Evolutionary conservation across 2,329 filamentous ascomycete species (phyloP), one percentile per base, ranked within the genome.

Genomic region (Ophiocordyceps camponoti-leonardi): DNA sequence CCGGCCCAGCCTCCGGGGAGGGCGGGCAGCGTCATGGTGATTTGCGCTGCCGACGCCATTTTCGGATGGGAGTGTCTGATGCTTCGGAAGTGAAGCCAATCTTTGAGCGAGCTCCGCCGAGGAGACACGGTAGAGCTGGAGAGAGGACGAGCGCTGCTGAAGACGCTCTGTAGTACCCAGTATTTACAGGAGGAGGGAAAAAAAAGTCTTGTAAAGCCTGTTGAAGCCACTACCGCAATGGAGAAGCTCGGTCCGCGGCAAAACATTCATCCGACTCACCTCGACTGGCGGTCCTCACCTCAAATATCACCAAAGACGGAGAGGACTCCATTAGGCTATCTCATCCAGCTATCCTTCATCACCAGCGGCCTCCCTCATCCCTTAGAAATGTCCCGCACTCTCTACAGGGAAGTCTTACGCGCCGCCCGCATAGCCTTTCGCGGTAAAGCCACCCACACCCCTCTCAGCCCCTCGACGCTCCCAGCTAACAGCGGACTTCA

Each of bases 391-490:
- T 83, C 85, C 16, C 67, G 86, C 46, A 69, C 74, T 57, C 86
- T 86, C 35, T 96, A 95, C 66, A 73, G 87, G 57, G 72, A 82
- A 53, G 68, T 96, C 40, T 71, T 94, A 54, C 86, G 90, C 50
- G 83, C 88, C 20, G 79, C 85, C 31, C 73, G 79, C 51, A 70
- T 93, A 51, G 87, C 88, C 49, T 98, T 98, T 60, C 69, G 81
- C 67, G 85, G 87, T 90, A 67, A 31, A 57, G 12, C 11, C 26
- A 28, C 10, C 10, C 26, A 28, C 10, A 16, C 16, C 14, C 20
- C 41, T 30, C 22, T 6, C 13, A 4, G 7, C 2, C n/a, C 31
- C 28, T 42, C 45, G 23, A n/a, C 23, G 12, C 20, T 39, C 31
- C 13, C 16, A 35, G 22, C 11, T 31, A 30, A 44, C 12, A 1